phyloP scores from a whole-genome alignment of 257 asterid species.

The Ocimum tenuiflorum region DNA sequence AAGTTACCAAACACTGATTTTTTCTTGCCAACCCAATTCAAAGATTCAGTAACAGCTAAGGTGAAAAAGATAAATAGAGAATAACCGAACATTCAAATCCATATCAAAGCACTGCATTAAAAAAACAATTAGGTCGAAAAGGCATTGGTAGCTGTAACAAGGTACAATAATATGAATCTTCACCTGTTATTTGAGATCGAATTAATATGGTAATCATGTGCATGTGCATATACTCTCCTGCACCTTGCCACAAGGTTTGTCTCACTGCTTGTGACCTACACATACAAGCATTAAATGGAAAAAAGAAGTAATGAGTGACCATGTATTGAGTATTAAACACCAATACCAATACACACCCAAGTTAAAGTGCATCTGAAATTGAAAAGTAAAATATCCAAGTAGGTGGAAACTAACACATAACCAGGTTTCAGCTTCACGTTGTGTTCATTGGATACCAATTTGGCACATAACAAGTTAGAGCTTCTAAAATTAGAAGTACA shows the following conservation, averaged over 20 bases:
- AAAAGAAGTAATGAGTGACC: not conserved
- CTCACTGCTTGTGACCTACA: constrained; percentile 70
- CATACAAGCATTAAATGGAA: constrained; percentile 14
- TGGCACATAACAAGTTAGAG: constrained; percentile 5
- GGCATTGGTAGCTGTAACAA: not conserved
- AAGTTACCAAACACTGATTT: not conserved
- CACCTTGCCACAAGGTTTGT: constrained; percentile 73
- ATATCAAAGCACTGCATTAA: not conserved
- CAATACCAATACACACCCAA: not conserved
- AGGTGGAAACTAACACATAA: not conserved
- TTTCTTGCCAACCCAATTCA: constrained; percentile 1
- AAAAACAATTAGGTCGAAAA: not conserved
- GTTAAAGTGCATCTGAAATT: not conserved
- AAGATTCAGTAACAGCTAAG: constrained; percentile 1
- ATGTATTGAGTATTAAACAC: constrained; percentile 8
- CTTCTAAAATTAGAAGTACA: not conserved
- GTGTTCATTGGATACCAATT: not conserved
- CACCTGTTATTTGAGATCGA: constrained; percentile 86
- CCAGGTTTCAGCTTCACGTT: not conserved
- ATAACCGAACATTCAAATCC: not conserved
- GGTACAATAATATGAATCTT: constrained; percentile 13
- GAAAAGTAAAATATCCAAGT: constrained; percentile 7
- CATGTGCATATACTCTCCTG: constrained; percentile 84
- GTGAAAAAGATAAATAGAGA: constrained; percentile 5
- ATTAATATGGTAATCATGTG: constrained; percentile 86